Evolutionary conservation across 495 filamentous ascomycete species (phyloP).

Genomic region (Aspergillus ostianus): DNA sequence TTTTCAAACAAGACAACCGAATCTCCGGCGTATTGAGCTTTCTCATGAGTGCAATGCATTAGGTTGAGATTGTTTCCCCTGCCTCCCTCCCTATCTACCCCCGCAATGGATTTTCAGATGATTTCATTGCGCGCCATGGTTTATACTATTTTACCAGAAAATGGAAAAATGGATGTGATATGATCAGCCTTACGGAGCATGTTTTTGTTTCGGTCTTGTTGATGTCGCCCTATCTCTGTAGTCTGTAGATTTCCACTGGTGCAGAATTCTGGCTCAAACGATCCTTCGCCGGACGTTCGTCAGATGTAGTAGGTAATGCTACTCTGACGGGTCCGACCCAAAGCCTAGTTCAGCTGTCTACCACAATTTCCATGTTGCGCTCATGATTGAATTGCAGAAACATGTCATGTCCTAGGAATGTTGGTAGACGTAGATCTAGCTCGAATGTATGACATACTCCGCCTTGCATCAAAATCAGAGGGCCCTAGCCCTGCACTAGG

Average conservation of each 20-base stretch:
- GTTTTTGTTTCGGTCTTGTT: conserved; percentile 1
- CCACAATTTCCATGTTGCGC: no score
- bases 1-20: background rate
- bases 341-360: background rate
- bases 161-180: conserved; percentile 26
- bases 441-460: background rate
- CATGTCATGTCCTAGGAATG: background rate
- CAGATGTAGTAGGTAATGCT: no score
- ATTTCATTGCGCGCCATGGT: conserved; percentile 24
- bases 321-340: no score
- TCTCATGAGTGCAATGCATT: background rate
- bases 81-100: conserved; percentile 5
- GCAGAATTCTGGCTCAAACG: no score
- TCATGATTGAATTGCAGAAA: background rate
- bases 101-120: conserved; percentile 22
- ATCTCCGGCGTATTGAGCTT: background rate
- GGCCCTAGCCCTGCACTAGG: background rate
- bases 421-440: background rate
- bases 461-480: background rate
- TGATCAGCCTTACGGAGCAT: conserved; percentile 17
- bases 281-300: background rate
- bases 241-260: conserved; percentile 16
- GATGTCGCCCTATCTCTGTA: background rate
- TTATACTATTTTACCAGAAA: conserved; percentile 16
- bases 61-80: background rate